Percentiles rank a stretch among this genome's conserved stretches.
phyloP scores from a whole-genome alignment of 192 early-diverging fungal species.

The Dissophora ornata region DNA sequence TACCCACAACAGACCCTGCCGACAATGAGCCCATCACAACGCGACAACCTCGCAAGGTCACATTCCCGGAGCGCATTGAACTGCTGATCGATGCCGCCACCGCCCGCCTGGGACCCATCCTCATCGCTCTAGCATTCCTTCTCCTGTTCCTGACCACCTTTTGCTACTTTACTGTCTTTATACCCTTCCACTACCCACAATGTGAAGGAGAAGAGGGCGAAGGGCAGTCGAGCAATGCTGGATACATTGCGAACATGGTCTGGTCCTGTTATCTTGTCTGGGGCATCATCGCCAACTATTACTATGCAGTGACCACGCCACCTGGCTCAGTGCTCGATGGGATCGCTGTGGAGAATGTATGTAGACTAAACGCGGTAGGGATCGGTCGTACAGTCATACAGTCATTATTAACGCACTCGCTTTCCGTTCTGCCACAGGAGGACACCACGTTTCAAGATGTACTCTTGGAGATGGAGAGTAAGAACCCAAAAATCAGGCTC shows the following conservation, averaged over 20 bases:
- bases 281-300: constrained; percentile 65
- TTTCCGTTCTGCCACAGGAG: too few relatives aligned
- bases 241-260: constrained; percentile 36
- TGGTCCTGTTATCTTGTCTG: constrained; percentile 62
- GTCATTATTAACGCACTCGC: too few relatives aligned
- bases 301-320: constrained; percentile 64
- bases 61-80: constrained; percentile 7
- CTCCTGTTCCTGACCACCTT: constrained; percentile 55
- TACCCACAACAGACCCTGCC: constrained; percentile 15
- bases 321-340: constrained; percentile 59
- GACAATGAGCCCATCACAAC: constrained; percentile 16
- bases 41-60: not conserved
- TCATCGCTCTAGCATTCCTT: constrained; percentile 57
- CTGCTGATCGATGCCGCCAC: constrained; percentile 32
- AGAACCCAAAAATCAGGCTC: too few relatives aligned
- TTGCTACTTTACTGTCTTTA: constrained; percentile 58
- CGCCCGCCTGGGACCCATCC: constrained; percentile 56
- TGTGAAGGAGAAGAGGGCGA: constrained; percentile 39
- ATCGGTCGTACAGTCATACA: too few relatives aligned
- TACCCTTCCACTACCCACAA: constrained; percentile 60
- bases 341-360: constrained; percentile 13
- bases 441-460: constrained; percentile 44
- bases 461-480: constrained; percentile 62
- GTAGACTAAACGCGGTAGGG: not conserved
- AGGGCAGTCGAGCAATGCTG: constrained; percentile 19